These are phyloP conservation scores for Byssothecium circinans DNA, from an alignment of 2,329 filamentous ascomycete genomes.

Conservation along the genomic window DNA sequence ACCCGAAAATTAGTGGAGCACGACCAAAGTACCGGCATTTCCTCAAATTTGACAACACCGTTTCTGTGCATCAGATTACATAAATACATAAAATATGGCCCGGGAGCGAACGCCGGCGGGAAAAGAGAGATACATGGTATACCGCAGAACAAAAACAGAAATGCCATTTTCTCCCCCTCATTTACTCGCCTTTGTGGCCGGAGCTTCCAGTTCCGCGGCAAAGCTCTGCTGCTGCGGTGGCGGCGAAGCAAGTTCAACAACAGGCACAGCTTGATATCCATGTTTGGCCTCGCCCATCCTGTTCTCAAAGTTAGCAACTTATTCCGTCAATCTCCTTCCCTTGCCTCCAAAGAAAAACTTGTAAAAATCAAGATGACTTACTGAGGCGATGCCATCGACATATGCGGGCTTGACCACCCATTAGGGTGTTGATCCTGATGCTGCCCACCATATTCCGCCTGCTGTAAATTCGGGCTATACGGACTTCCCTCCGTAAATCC, in stretches of 20 bases:
- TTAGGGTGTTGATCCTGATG: constrained; percentile 26
- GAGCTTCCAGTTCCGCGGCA: constrained; percentile 30
- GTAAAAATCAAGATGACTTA: constrained; percentile 14
- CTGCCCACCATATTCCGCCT: constrained; percentile 15
- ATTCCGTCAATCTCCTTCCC: not conserved
- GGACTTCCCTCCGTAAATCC: constrained; percentile 3
- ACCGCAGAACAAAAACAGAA: no score
- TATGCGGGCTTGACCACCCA: constrained; percentile 19
- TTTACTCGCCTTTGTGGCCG: constrained; percentile 1
- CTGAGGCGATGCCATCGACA: constrained; percentile 22
- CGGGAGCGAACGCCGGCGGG: no score
- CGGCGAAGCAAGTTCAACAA: constrained; percentile 28
- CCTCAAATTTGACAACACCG: no score
- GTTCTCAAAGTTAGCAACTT: constrained; percentile 6
- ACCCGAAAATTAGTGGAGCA: no score
- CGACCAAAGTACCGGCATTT: no score
- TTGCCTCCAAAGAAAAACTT: not conserved
- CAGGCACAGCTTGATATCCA: constrained; percentile 9
- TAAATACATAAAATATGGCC: no score
- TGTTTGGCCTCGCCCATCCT: constrained; percentile 29
- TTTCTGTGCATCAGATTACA: no score
- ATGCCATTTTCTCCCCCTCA: no score
- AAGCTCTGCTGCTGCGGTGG: constrained; percentile 23
- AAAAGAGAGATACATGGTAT: no score
- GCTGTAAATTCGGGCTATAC: constrained; percentile 9